phyloP scores from a whole-genome alignment of 2,329 filamentous ascomycete species.

The Colletotrichum sp. region DNA sequence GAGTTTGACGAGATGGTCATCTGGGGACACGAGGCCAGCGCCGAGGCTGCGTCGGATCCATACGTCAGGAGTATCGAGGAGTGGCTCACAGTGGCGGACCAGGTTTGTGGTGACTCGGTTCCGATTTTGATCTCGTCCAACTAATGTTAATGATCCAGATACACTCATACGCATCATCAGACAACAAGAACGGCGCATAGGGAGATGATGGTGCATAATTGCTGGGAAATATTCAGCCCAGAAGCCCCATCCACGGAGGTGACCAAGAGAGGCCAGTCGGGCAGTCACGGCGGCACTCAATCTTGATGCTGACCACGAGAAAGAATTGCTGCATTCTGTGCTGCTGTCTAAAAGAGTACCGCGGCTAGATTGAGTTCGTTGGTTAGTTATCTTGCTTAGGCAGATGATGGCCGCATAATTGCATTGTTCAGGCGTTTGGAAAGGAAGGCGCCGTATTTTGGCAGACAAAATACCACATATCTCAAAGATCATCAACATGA shows the following conservation, averaged over 20 bases:
- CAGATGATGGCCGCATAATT: neutral
- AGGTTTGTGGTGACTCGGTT: slow-evolving; percentile 48
- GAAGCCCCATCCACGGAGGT: neutral
- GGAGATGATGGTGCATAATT: neutral
- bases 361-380: neutral
- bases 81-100: slow-evolving; percentile 77
- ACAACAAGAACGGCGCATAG: neutral
- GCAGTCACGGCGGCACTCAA: neutral
- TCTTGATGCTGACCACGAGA: neutral
- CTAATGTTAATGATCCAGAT: slow-evolving; percentile 27
- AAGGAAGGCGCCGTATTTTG: neutral
- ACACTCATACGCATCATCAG: slow-evolving; percentile 32
- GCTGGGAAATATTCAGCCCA: neutral
- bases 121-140: slow-evolving; percentile 17
- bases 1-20: slow-evolving; percentile 78
- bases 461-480: neutral
- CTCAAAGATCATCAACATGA: neutral
- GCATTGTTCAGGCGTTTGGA: neutral
- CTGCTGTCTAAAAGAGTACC: neutral
- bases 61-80: slow-evolving; percentile 80
- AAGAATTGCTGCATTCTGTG: fast-evolving
- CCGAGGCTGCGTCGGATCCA: slow-evolving; percentile 66
- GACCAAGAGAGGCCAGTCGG: neutral
- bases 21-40: slow-evolving; percentile 81
- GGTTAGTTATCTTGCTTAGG: fast-evolving